Evolutionary conservation across 257 asterid species (phyloP), one percentile per base, ranked within the genome.

Genomic region (Mitragyna speciosa): DNA sequence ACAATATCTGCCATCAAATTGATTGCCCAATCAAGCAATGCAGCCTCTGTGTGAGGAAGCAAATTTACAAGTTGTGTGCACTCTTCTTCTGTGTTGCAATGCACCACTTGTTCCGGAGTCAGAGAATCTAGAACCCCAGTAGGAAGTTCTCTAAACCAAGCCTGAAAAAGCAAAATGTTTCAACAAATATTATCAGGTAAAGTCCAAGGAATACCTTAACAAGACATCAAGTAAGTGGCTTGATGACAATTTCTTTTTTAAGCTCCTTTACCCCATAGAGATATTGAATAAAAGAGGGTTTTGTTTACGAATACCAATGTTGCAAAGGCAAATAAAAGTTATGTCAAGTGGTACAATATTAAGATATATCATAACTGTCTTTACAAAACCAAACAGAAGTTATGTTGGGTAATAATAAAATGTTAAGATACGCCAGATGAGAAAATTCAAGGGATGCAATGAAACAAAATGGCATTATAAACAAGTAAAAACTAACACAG

Each of bases 71-170:
- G 90, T 65, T 76, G 78, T 49, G 87, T 77, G 86, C 94, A 91
- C 73, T 92, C 98, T 77, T 92, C 93, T 71, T 91, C 98, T 3
- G 97, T 83, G 89, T 91, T 94, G 91, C 98, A 94, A 73, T 82
- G 92, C 97, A 92, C 89, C 41, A 94, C 96, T 80, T 92, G 92
- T 75, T 92, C 95, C 16, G 97, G 90, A 26, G 86, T 89, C 65
- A 92, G 87, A 54, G 86, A 84, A 79, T 92, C 98, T 33, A 94
- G 95, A 80, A 94, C 93, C 17, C 98, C 97, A 0, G 89, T 82
- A 0, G 98, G 98, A 43, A 94, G 96, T 72, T 94, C 98, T 80
- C 98, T 87, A 78, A 94, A 90, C 98, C 97, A 94, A 51, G 98
- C 97, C 98, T 94, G 88, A 8, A 81, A 75, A 71, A 19, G 36